Evolutionary conservation across 2,329 filamentous ascomycete genomes (phyloP), one percentile per base, ranked within the genome.

Genomic region (Trichoderma endophyticum): DNA sequence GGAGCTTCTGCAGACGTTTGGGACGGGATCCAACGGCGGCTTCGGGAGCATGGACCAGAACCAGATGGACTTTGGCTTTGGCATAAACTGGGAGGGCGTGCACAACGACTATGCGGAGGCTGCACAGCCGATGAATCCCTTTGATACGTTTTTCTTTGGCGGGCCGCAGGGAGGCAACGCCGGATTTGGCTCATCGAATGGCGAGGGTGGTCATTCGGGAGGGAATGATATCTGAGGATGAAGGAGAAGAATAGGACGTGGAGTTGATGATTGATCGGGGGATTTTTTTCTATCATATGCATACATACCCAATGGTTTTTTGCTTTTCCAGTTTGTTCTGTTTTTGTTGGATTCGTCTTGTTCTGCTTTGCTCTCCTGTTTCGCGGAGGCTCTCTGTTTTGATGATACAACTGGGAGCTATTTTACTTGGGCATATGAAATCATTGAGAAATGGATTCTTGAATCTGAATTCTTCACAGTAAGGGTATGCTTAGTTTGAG

Each of bases 141-240:
- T 93, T 80, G 91, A 93, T 77, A 89, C 89, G 0, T 93, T 93
- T 78, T 92, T 92, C 82, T 92, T 92, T 78, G 90, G 90, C 1
- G 87, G 86, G 0, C 86, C 86, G 74, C 79, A 80, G 67, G 77
- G 77, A 18, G 80, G 82, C 12, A 76, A 74, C 28, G 73, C 74
- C 18, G 78, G 79, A 6, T 77, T 76, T 34, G 79, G 79, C 14
- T 77, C 43, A 9, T 24, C 57, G 2, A 64, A 64, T 28, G 71
- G 66, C 48, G 14, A 28, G 11, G 66, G 71, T 7, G 71, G 65
- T 12, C 57, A 70, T 11, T 43, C 30, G 43, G 64, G 43, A 24
- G 36, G 57, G 18, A 39, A 61, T 14, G 70, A 67, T 26, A 30
- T 57, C 15, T 30, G 54, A 28, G 30, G 15, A 65, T 12, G 26